A percentile compares a stretch with the other conserved stretches of the same genome.
Evolutionary conservation across 2,329 filamentous ascomycete species (phyloP).

Genomic region (Colletotrichum lupini): DNA sequence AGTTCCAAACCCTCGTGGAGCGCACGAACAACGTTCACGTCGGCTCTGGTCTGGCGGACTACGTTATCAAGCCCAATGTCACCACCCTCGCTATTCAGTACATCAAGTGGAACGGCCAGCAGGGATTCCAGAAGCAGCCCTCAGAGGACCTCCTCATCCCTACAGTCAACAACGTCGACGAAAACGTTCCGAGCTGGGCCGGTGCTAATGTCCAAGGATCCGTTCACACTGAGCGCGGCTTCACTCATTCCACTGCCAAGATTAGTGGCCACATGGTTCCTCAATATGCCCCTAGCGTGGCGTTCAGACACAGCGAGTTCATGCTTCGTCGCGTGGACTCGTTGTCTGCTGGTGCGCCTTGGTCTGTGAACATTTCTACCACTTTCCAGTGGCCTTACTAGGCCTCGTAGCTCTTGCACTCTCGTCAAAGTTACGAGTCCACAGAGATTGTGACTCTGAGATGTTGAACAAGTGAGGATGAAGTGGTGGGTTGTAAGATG

Average conservation of each 20-base stretch:
- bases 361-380: conserved; percentile 19
- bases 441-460: no score
- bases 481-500: no score
- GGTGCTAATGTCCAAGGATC: conserved; percentile 76
- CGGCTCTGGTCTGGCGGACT: conserved; percentile 77
- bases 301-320: conserved; percentile 79
- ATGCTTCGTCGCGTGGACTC: conserved; percentile 74
- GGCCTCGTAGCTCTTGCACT: neutral
- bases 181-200: conserved; percentile 57
- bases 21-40: conserved; percentile 77
- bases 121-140: conserved; percentile 75
- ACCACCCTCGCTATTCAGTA: conserved; percentile 80
- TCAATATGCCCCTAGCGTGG: conserved; percentile 74
- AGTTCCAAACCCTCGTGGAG: conserved; percentile 55
- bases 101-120: conserved; percentile 80
- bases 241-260: conserved; percentile 76
- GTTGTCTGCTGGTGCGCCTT: conserved; percentile 1
- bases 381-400: conserved; percentile 20
- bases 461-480: no score
- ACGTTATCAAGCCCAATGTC: conserved; percentile 74
- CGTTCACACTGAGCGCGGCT: conserved; percentile 77
- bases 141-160: conserved; percentile 76
- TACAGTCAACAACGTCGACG: conserved; percentile 6
- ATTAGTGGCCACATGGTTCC: conserved; percentile 76
- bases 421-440: no score